Percentiles rank a stretch among this genome's conserved stretches.
Evolutionary conservation across 495 filamentous ascomycete genomes (phyloP).

Genomic region (Penicillium robsamsonii): DNA sequence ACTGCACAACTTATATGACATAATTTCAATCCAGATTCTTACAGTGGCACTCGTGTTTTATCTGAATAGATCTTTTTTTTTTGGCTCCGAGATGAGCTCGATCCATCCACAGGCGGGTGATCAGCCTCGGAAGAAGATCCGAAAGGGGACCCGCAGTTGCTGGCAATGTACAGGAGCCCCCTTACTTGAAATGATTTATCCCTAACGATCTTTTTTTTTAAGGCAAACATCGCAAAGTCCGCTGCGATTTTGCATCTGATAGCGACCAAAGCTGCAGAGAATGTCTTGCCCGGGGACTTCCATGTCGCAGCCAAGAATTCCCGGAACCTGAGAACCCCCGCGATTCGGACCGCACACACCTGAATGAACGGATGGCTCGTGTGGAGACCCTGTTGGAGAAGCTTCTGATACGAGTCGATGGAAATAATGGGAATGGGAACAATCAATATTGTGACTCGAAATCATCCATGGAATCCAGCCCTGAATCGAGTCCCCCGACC

Average conservation of each 20-base stretch:
- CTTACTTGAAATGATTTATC: background rate
- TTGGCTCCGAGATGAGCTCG: background rate
- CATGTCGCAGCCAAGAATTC: slow-evolving; percentile 52
- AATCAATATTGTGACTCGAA: background rate
- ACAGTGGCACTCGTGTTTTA: background rate
- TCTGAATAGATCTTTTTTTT: background rate
- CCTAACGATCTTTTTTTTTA: slow-evolving; percentile 3
- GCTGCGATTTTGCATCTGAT: slow-evolving; percentile 16
- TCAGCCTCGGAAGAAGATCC: slow-evolving; percentile 43
- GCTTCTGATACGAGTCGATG: slow-evolving; percentile 9
- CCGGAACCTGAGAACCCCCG: slow-evolving; percentile 36
- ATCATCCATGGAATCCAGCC: background rate
- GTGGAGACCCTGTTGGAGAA: slow-evolving; percentile 47
- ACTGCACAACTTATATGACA: background rate
- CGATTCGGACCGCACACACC: slow-evolving; percentile 30
- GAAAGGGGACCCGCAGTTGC: slow-evolving; percentile 56
- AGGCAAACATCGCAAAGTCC: slow-evolving; percentile 24
- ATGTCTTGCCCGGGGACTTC: slow-evolving; percentile 44
- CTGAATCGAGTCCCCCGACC: background rate
- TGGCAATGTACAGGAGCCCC: slow-evolving; percentile 49
- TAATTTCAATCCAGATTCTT: background rate
- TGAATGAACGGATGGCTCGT: slow-evolving; percentile 41
- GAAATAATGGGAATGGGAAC: background rate
- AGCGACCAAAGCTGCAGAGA: slow-evolving; percentile 40
- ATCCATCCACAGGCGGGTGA: background rate